Base-by-base conservation (phyloP, 1,284 basidiomycete species). In the Blastosporella zonata region DNA sequence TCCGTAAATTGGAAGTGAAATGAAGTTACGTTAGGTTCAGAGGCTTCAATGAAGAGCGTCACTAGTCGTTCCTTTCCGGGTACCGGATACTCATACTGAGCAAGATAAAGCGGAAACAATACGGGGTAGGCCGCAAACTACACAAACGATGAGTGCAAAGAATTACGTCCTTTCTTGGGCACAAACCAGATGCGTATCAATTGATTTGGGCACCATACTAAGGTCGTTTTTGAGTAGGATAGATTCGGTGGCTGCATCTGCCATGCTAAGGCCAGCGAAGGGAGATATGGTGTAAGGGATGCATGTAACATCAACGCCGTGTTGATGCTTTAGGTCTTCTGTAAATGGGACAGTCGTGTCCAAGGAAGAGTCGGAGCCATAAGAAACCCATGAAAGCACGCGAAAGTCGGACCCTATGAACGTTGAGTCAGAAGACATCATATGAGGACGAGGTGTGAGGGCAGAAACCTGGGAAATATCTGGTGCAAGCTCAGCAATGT, bases 271-370 rank as follows among this genome's bases (percentile, higher is more conserved):
- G n/a, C 64, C 48, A 3, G 67, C 57, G 39, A 73, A 69, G 8
- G 70, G 74, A 1, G 68, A 67, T 6, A 71, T 66, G 27, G 56
- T 67, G 58, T 67, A 76, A 2, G 74, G 74, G 5, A 76, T 53
- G 47, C 71, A 74, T 17, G 61, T 58, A 18, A 74, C 59, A 22
- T 72, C 62, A 27, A 58, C 50, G 20, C 62, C 69, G 25, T 67
- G 56, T 46, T 73, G 71, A 6, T 56, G 57, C 37, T 64, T 53
- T 2, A 74, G 59, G 3, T 67, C 68, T 38, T 62, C 49, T 1
- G 67, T 67, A 54, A 74, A 73, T 3, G 67, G 67, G 10, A 69
- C 55, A 4, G 64, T 45, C 31, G n/a, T n/a, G n/a, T 65, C 55
- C 12, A 39, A 15, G n/a, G 48, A 10, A 2, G 21, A 6, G 21